Evolutionary conservation across 306 rosid species (phyloP).

Genomic region (Cucurbita maxima): DNA sequence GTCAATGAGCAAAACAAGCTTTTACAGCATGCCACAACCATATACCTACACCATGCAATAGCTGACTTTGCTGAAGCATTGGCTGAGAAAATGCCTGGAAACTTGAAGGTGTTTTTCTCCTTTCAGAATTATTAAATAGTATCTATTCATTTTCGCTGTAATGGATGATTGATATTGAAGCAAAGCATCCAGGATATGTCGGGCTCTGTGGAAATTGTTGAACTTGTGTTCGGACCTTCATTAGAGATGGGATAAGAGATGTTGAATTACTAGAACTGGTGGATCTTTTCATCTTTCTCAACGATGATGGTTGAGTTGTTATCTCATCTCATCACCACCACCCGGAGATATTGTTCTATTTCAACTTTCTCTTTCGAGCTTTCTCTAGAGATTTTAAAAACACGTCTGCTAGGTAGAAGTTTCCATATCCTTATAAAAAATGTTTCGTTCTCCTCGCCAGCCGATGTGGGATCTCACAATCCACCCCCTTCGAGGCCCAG

Average conservation of each 20-base stretch:
- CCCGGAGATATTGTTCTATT: no score
- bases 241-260: background rate
- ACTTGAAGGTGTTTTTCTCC: slow-evolving; percentile 37
- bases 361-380: no score
- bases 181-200: background rate
- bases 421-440: no score
- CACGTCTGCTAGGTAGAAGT: no score
- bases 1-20: slow-evolving; percentile 60
- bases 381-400: no score
- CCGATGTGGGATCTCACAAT: no score
- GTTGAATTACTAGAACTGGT: background rate
- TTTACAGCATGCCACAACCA: slow-evolving; percentile 79
- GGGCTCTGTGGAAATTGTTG: background rate
- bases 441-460: no score
- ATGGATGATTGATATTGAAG: background rate
- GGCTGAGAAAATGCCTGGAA: slow-evolving; percentile 78
- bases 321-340: background rate
- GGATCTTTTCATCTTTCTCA: background rate
- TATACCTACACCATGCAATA: slow-evolving; percentile 56
- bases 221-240: background rate
- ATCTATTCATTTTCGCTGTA: background rate
- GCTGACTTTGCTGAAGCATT: slow-evolving; percentile 73
- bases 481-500: no score
- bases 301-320: background rate
- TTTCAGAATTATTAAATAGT: background rate